These are phyloP conservation scores for Brassica hybrid DNA, from an alignment of 441 rosid genomes.

Conservation along the genomic window DNA sequence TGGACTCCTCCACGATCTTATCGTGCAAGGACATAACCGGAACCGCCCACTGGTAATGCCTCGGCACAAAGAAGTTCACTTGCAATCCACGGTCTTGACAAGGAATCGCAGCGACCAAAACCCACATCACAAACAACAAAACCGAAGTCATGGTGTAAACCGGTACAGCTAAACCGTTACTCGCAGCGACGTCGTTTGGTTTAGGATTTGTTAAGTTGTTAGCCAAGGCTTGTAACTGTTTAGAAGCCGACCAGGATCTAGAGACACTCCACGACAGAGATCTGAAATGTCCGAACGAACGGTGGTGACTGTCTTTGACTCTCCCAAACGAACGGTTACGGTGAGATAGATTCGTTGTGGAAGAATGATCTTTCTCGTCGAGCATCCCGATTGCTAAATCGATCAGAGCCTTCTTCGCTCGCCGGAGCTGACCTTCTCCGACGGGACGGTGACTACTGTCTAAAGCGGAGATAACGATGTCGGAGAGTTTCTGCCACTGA, in stretches of 20 bases:
- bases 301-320: constrained; percentile 51
- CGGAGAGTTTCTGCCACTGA: constrained; percentile 85
- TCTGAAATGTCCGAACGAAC: constrained; percentile 66
- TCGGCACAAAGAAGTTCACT: constrained; percentile 71
- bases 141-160: constrained; percentile 74
- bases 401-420: constrained; percentile 83
- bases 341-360: constrained; percentile 49
- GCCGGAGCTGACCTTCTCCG: constrained; percentile 90
- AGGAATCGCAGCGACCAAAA: constrained; percentile 89
- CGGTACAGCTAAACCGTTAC: constrained; percentile 65
- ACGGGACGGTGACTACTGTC: constrained; percentile 46
- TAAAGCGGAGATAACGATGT: constrained; percentile 78
- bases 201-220: constrained; percentile 65
- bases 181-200: constrained; percentile 59
- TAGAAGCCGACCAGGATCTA: constrained; percentile 92
- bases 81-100: constrained; percentile 95
- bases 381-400: constrained; percentile 90
- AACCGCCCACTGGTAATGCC: constrained; percentile 73
- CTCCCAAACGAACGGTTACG: constrained; percentile 87
- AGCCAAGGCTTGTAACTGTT: constrained; percentile 82
- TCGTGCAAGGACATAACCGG: constrained; percentile 69
- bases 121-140: constrained; percentile 87
- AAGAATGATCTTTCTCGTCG: constrained; percentile 78
- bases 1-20: constrained; percentile 77
- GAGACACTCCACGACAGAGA: constrained; percentile 96